Conservation (phyloP, 2,329 filamentous ascomycete species). For the Diaporthe eres region DNA sequence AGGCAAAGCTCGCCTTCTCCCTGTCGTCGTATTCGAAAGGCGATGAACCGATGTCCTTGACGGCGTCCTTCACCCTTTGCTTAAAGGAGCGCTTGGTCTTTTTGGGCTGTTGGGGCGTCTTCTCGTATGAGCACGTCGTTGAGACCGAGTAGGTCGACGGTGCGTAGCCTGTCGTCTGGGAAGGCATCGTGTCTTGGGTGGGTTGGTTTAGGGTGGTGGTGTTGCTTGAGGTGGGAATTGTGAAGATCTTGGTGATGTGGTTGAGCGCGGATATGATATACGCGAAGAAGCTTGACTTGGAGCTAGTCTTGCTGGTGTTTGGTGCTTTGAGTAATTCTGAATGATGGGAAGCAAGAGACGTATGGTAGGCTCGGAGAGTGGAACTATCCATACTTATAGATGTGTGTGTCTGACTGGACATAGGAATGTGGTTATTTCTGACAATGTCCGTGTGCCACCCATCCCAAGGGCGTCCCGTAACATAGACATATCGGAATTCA, state of each 20-base stretch:
- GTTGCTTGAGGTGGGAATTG: slow-evolving; percentile 1
- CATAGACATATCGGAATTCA: not conserved
- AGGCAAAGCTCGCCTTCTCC: slow-evolving; percentile 28
- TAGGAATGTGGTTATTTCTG: not conserved
- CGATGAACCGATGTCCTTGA: slow-evolving; percentile 42
- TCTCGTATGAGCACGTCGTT: slow-evolving; percentile 50
- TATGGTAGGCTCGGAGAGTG: not conserved
- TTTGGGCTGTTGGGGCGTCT: slow-evolving; percentile 43
- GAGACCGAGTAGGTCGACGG: slow-evolving; percentile 51
- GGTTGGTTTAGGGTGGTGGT: not conserved
- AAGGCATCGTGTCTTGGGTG: slow-evolving; percentile 37
- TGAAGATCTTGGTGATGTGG: not conserved
- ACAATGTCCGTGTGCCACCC: not conserved
- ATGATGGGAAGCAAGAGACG: slow-evolving; percentile 21
- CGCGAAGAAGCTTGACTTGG: slow-evolving; percentile 9
- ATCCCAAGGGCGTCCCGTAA: not conserved
- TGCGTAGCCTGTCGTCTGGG: slow-evolving; percentile 49
- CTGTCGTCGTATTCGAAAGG: slow-evolving; percentile 38
- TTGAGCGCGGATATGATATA: not conserved
- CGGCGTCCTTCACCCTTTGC: slow-evolving; percentile 37
- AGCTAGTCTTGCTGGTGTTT: not conserved
- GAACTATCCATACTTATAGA: slow-evolving; percentile 37
- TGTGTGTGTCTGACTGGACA: not conserved
- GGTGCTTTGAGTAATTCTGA: not conserved
- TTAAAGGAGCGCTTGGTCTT: slow-evolving; percentile 38